A percentile compares a stretch with the other conserved stretches of the same genome.
phyloP scores from a whole-genome alignment of 306 rosid genomes.

The Acacia crassicarpa region DNA sequence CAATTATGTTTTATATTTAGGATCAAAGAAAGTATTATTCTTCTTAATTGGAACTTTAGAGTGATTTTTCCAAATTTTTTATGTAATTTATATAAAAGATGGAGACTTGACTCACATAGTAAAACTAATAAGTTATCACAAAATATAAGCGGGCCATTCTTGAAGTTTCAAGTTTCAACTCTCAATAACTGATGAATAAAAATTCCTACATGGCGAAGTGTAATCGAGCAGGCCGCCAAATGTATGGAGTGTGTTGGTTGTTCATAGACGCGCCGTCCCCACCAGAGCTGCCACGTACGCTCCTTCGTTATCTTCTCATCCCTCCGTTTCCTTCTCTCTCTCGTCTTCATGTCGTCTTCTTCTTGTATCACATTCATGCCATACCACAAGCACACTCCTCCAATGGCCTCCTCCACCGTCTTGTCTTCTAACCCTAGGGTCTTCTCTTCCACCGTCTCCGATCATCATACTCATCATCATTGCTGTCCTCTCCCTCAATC shows the following conservation, averaged over 20 bases:
- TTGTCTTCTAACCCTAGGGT: conserved; percentile 55
- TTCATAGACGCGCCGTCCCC: background rate
- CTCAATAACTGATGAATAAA: background rate
- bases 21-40: no score
- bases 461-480: conserved; percentile 18
- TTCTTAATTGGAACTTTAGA: no score
- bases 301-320: conserved; percentile 32
- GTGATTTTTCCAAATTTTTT: no score
- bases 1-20: no score
- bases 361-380: background rate
- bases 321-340: background rate
- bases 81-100: no score
- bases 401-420: conserved; percentile 70
- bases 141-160: background rate
- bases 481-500: conserved; percentile 31
- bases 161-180: background rate
- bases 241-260: background rate
- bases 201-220: background rate
- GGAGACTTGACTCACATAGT: background rate
- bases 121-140: background rate
- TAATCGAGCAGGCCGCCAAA: background rate
- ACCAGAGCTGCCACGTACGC: conserved; percentile 30
- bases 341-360: background rate
- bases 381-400: background rate
- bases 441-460: conserved; percentile 38